Conservation (phyloP, 495 filamentous ascomycete species). For the Bombardia bombarda region DNA sequence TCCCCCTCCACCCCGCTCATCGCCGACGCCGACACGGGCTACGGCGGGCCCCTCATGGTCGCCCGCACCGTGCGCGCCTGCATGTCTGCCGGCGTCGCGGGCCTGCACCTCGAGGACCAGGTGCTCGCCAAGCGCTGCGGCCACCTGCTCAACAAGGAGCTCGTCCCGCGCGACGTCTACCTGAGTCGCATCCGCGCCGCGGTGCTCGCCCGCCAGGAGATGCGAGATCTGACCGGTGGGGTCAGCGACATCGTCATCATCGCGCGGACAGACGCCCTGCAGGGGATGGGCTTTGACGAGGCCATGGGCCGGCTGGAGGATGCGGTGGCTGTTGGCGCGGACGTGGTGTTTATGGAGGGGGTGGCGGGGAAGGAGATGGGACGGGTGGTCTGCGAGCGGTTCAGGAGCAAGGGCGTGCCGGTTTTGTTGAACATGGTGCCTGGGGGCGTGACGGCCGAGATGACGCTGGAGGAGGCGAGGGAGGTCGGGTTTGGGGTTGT, state of each 20-base stretch:
- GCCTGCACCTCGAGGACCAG: slow-evolving; percentile 67
- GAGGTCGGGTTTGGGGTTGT: slow-evolving; percentile 58
- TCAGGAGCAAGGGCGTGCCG: slow-evolving; percentile 28
- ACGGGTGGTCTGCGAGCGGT: background rate
- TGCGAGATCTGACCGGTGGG: slow-evolving; percentile 3
- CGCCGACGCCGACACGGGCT: slow-evolving; percentile 65
- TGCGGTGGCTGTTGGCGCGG: slow-evolving; percentile 52
- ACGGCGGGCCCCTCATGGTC: slow-evolving; percentile 55
- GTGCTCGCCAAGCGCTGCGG: slow-evolving; percentile 59
- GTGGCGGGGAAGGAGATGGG: slow-evolving; percentile 47
- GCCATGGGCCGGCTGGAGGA: slow-evolving; percentile 47
- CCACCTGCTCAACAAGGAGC: slow-evolving; percentile 52
- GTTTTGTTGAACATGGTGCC: slow-evolving; percentile 59
- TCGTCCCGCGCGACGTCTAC: slow-evolving; percentile 47
- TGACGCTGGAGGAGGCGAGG: slow-evolving; percentile 46
- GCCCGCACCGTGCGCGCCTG: slow-evolving; percentile 54
- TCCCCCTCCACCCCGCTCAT: slow-evolving; percentile 51
- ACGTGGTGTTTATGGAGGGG: slow-evolving; percentile 60
- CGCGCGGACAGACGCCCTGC: slow-evolving; percentile 61
- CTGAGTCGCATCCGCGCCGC: slow-evolving; percentile 47
- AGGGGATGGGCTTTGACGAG: slow-evolving; percentile 54
- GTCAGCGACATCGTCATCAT: slow-evolving; percentile 57
- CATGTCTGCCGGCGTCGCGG: slow-evolving; percentile 59
- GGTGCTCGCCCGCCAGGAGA: slow-evolving; percentile 16
- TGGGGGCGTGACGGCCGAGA: slow-evolving; percentile 49